A percentile compares a stretch with the other conserved stretches of the same genome.
Evolutionary conservation across 2,329 filamentous ascomycete species (phyloP).

Genomic region (Ophiocordyceps camponoti-rufipedis): DNA sequence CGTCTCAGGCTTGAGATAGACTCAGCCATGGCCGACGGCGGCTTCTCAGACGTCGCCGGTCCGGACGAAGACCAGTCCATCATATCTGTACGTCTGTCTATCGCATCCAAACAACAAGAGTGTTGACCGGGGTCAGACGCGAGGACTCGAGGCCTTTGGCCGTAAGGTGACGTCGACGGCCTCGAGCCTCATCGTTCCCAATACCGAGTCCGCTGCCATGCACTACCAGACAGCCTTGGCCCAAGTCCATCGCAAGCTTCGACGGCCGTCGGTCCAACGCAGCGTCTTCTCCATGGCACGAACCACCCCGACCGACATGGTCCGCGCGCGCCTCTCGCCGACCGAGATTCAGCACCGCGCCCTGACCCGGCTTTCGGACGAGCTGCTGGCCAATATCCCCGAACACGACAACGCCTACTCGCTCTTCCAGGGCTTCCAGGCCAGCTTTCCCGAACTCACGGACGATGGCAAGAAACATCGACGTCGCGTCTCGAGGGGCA

Average conservation of each 20-base stretch:
- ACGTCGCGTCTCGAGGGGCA: constrained; percentile 52
- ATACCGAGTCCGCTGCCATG: constrained; percentile 29
- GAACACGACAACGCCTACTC: constrained; percentile 76
- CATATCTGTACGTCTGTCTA: constrained; percentile 15
- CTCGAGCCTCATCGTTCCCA: constrained; percentile 65
- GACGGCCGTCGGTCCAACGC: constrained; percentile 67
- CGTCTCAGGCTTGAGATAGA: neutral
- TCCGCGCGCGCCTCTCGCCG: constrained; percentile 78
- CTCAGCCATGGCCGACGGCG: constrained; percentile 21
- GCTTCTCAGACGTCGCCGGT: constrained; percentile 24
- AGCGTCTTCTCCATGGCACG: constrained; percentile 82
- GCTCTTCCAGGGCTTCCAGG: constrained; percentile 91
- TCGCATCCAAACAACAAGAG: no score
- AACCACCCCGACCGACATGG: constrained; percentile 82
- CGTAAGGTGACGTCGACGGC: constrained; percentile 92
- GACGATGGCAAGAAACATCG: constrained; percentile 56
- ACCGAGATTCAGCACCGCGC: constrained; percentile 90
- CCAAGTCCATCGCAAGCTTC: constrained; percentile 77
- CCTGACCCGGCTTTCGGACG: constrained; percentile 72
- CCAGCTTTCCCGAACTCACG: constrained; percentile 54
- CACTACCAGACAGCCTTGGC: constrained; percentile 79
- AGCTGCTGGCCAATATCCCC: constrained; percentile 76
- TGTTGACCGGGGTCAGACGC: constrained; percentile 36
- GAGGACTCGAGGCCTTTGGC: constrained; percentile 79
- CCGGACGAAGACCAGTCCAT: constrained; percentile 30